Evolutionary conservation across 1,284 basidiomycete genomes (phyloP).

Genomic region (Cystobasidiaceae sp.): DNA sequence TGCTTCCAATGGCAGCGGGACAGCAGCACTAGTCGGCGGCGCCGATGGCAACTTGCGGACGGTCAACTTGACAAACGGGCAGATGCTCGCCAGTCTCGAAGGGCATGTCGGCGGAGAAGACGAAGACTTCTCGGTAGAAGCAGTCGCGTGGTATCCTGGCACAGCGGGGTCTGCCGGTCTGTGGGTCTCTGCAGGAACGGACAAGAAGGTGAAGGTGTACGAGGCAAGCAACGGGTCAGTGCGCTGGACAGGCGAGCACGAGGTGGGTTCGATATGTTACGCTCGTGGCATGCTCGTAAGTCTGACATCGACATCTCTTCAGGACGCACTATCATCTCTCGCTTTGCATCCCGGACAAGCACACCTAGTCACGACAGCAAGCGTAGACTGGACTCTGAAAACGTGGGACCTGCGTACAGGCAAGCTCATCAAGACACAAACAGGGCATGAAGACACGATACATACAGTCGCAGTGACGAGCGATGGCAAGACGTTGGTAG

Average conservation of each 20-base stretch:
- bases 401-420: slow-evolving; percentile 93
- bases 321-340: slow-evolving; percentile 84
- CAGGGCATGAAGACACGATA: slow-evolving; percentile 76
- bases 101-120: slow-evolving; percentile 73
- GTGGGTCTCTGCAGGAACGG: slow-evolving; percentile 76
- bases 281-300: too few relatives aligned
- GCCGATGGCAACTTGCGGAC: slow-evolving; percentile 75
- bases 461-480: slow-evolving; percentile 63
- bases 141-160: slow-evolving; percentile 70
- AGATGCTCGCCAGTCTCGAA: slow-evolving; percentile 69
- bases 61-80: slow-evolving; percentile 77
- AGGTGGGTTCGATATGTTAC: too few relatives aligned
- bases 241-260: slow-evolving; percentile 70
- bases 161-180: slow-evolving; percentile 44
- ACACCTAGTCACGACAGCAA: slow-evolving; percentile 72
- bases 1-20: slow-evolving; percentile 74
- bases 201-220: slow-evolving; percentile 91
- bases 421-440: slow-evolving; percentile 67
- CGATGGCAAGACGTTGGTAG: slow-evolving; percentile 46
- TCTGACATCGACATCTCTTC: too few relatives aligned
- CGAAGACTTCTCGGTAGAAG: slow-evolving; percentile 78
- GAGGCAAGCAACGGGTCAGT: slow-evolving; percentile 79
- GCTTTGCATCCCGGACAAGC: slow-evolving; percentile 60
- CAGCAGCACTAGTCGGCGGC: slow-evolving; percentile 82
- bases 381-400: slow-evolving; percentile 75